Evolutionary conservation across 2,329 filamentous ascomycete genomes (phyloP), one percentile per base, ranked within the genome.

Genomic region (Neofusicoccum sp.): DNA sequence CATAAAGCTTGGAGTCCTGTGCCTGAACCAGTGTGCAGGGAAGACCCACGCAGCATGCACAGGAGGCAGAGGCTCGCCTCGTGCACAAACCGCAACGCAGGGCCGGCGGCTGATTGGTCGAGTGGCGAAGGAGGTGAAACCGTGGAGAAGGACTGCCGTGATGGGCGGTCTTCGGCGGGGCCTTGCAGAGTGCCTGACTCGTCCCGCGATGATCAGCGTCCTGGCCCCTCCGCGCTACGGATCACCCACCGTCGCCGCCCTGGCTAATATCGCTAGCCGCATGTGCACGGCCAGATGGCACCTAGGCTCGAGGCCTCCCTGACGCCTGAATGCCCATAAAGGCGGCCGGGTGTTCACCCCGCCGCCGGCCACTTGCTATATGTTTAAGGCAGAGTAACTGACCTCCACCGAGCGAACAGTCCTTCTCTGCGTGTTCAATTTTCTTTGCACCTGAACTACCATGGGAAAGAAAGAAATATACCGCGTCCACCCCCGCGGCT

Each of bases 401-500:
- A 22, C 1, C 22, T 22, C 1, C 22, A 1, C 22, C 22, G 22
- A 22, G 22, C 22, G 2, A 22, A 22, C 22, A 22, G 22, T 22
- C 22, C 1, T 22, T 22, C 22, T 22, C 22, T 22, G 22, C 22
- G 22, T 22, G 22, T 22, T 22, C 22, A 22, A 22, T 22, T 22
- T 22, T 22, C 22, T 22, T 22, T 22, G 22, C 22, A 22, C 22
- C 22, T 22, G 2, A 22, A 22, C 29, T 28, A 50, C 1, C 28
- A 61, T 61, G 58, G 45, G 45, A 36, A 61, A 36, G 8, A 52
- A 52, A 6, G 36, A 49, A 5, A 16, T 44, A n/a, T 28, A 52
- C 22, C 37, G 47, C 47, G 28, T 61, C 36, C 22, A 33, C 47
- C 36, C 59, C 2, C 37, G 47, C 29, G 45, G 48, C 31, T 52